Evolutionary conservation across 2,329 filamentous ascomycete genomes (phyloP).

Genomic region (Xylaria sp.): DNA sequence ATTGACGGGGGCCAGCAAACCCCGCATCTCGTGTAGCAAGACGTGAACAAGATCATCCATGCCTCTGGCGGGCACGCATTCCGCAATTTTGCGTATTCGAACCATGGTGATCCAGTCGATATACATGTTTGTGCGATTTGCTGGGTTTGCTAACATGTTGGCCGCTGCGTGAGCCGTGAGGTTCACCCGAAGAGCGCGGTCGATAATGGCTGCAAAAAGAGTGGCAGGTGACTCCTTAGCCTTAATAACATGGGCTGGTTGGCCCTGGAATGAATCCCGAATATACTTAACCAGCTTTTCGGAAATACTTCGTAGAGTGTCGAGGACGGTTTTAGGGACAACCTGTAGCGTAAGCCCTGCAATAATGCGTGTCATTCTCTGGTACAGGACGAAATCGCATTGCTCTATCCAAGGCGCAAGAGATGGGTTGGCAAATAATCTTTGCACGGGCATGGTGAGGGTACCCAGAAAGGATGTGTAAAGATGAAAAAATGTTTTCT

Average conservation of each 20-base stretch:
- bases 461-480: slow-evolving; percentile 97
- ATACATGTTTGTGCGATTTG: slow-evolving; percentile 95
- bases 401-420: slow-evolving; percentile 94
- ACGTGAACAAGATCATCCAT: slow-evolving; percentile 75
- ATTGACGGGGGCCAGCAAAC: slow-evolving; percentile 74
- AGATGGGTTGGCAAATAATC: slow-evolving; percentile 82
- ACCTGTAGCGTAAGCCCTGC: slow-evolving; percentile 90
- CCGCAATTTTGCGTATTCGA: slow-evolving; percentile 69
- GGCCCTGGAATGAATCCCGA: slow-evolving; percentile 82
- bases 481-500: slow-evolving; percentile 95
- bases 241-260: slow-evolving; percentile 84
- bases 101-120: slow-evolving; percentile 83
- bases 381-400: slow-evolving; percentile 94
- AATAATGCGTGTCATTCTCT: slow-evolving; percentile 94
- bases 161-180: slow-evolving; percentile 92
- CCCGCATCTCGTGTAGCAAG: slow-evolving; percentile 73
- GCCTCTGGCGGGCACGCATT: slow-evolving; percentile 68
- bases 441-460: slow-evolving; percentile 95
- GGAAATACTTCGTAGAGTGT: slow-evolving; percentile 87
- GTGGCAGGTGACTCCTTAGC: slow-evolving; percentile 90
- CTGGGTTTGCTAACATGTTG: slow-evolving; percentile 88
- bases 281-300: slow-evolving; percentile 84
- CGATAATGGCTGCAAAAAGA: slow-evolving; percentile 85
- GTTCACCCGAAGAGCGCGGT: slow-evolving; percentile 90
- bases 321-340: slow-evolving; percentile 85